These are phyloP conservation scores for Gracilaria domingensis DNA, from an alignment of 23 red algal genomes.

Conservation along the genomic window DNA sequence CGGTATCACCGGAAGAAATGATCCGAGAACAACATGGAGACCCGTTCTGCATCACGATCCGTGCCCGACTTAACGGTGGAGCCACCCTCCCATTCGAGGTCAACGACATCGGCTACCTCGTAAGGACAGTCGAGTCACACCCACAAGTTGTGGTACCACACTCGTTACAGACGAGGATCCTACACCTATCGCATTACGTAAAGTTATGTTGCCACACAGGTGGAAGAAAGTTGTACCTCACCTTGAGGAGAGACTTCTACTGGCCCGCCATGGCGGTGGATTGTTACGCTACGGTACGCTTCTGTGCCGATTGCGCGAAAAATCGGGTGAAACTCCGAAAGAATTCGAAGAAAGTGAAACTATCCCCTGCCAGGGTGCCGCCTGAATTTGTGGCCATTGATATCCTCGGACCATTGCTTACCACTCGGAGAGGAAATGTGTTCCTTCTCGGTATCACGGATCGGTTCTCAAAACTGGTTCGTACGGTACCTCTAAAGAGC, in stretches of 20 bases:
- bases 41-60: no score
- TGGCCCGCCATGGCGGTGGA: neutral
- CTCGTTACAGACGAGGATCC: no score
- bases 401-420: constrained; percentile 7
- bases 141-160: no score
- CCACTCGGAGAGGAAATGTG: constrained; percentile 11
- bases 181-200: no score
- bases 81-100: no score
- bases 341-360: constrained; percentile 1
- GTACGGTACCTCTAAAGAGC: constrained; percentile 8
- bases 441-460: constrained; percentile 50
- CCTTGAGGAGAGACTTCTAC: neutral
- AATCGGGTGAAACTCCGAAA: constrained; percentile 25
- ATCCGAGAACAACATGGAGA: no score
- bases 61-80: no score
- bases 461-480: constrained; percentile 54
- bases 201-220: neutral
- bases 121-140: no score
- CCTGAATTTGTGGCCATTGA: constrained; percentile 28
- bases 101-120: no score
- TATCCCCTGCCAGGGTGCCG: constrained; percentile 18
- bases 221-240: neutral
- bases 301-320: constrained; percentile 22
- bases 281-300: neutral
- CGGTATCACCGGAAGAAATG: no score